Percentiles rank a stretch among this genome's conserved stretches.
Conservation (phyloP, 2,329 filamentous ascomycete species). For the Fusarium fracticaudum region DNA sequence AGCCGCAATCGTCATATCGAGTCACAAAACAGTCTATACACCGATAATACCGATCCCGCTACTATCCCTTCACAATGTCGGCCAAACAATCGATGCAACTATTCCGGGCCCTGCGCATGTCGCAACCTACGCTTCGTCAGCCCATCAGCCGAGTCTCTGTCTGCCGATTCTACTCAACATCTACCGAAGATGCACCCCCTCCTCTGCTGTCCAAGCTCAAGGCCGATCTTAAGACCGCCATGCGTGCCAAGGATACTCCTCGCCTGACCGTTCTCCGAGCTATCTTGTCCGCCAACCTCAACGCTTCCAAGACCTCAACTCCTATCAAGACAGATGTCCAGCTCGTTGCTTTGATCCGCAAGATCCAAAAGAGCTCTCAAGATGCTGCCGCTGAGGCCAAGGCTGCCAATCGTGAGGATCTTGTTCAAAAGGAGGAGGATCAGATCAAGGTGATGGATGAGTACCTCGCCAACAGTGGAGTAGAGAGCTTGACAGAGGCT, state of each 20-base stretch:
- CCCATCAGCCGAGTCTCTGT: constrained; percentile 21
- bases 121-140: constrained; percentile 26
- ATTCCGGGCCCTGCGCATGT: constrained; percentile 39
- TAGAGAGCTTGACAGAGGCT: constrained; percentile 66
- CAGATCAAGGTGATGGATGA: constrained; percentile 73
- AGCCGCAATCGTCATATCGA: constrained; percentile 16
- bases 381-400: constrained; percentile 72
- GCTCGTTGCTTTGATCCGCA: constrained; percentile 73
- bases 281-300: constrained; percentile 75
- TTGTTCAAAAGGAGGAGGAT: constrained; percentile 74
- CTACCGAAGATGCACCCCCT: constrained; percentile 51
- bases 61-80: constrained; percentile 29
- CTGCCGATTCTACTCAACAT: constrained; percentile 47
- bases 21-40: constrained; percentile 3
- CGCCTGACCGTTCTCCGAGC: constrained; percentile 75
- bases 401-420: constrained; percentile 70
- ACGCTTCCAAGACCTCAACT: constrained; percentile 75
- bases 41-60: background rate
- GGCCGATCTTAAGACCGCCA: constrained; percentile 71
- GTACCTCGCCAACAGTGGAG: constrained; percentile 68
- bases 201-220: constrained; percentile 65
- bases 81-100: constrained; percentile 37
- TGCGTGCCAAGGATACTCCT: constrained; percentile 71
- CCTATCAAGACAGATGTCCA: constrained; percentile 78
- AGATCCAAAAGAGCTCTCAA: constrained; percentile 65